Base-by-base conservation (phyloP, 208 protist species). In the Novymonas esmeraldas region DNA sequence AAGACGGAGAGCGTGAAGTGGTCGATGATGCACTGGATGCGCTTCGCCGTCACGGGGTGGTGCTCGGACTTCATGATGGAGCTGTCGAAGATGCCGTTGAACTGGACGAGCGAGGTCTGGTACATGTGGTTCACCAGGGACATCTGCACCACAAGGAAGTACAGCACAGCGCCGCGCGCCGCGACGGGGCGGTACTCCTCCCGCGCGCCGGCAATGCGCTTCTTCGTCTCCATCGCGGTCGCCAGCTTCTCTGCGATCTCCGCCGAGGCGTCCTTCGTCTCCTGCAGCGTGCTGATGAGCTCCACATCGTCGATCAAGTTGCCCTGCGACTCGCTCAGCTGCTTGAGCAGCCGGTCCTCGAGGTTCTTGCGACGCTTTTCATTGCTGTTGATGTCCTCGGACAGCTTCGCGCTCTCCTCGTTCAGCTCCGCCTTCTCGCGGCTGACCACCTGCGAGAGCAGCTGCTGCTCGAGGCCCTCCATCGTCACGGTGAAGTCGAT, bases 401-500 rank as follows among this genome's bases (percentile, higher is more conserved):
- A 84, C 22, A 99, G 84, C 78, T 98, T 96, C 22, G 87, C 85
- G 60, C 98, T 94, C 81, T 99, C 89, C 74, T 98, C 92, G 82
- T 99, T 98, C 13, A 99, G 92, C 76, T 99, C 97, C 41, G 86
- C 89, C 84, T 99, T 98, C 83, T 99, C 98, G 60, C 96, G 80
- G 38, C 95, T 75, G 70, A 99, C 98, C 18, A 99, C 98, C 45
- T 95, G 88, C 29, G 92, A 97, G n/a, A 98, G 85, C 60, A 99
- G 86, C 80, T 98, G 94, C 83, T 99, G 96, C 79, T 99, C 98
- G 33, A 99, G 84, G 63, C 97, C 94, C 76, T 97, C 84, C 84
- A 99, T 98, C n/a, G 98, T 99, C 13, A 99, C 98, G n/a, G 98
- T 98, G 70, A 99, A 99, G 78, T 99, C 98, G 73, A 99, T 99